phyloP scores from a whole-genome alignment of 1,284 basidiomycete genomes.

The Xerocomus cyaneibrunnescens region DNA sequence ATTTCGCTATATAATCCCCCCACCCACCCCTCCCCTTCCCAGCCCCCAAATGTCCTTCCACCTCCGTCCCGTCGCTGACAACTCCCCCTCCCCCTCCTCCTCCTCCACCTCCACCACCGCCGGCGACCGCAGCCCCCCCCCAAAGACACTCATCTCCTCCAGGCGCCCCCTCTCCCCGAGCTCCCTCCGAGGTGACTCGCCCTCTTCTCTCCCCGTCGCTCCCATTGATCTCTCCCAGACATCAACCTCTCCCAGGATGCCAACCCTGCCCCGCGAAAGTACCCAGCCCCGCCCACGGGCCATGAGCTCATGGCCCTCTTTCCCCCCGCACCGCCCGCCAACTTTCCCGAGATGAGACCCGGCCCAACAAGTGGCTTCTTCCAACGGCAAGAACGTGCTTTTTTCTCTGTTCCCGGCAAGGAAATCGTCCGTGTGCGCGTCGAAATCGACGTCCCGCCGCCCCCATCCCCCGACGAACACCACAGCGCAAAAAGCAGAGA shows the following conservation, averaged over 20 bases:
- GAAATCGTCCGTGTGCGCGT: slow-evolving; percentile 71
- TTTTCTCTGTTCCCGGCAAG: slow-evolving; percentile 72
- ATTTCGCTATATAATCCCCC: slow-evolving; percentile 22
- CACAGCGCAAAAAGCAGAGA: slow-evolving; percentile 24
- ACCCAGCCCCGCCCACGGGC: slow-evolving; percentile 70
- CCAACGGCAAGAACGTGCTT: slow-evolving; percentile 68
- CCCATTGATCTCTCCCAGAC: slow-evolving; percentile 40
- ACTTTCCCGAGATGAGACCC: slow-evolving; percentile 48
- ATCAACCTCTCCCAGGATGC: slow-evolving; percentile 53
- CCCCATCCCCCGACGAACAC: slow-evolving; percentile 14
- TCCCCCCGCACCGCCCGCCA: slow-evolving; percentile 61
- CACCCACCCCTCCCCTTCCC: background rate
- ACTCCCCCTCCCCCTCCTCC: slow-evolving; percentile 30
- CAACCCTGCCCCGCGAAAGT: slow-evolving; percentile 50
- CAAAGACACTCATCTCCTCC: slow-evolving; percentile 16
- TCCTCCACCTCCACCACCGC: slow-evolving; percentile 27
- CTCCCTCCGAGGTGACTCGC: slow-evolving; percentile 50
- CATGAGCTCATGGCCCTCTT: slow-evolving; percentile 81
- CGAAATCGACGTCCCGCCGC: slow-evolving; percentile 50
- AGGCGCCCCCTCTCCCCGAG: slow-evolving; percentile 46
- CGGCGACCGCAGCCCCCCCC: slow-evolving; percentile 28
- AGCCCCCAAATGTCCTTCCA: slow-evolving; percentile 43
- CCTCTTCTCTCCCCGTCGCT: background rate
- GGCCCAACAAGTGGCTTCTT: slow-evolving; percentile 70
- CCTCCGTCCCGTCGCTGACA: slow-evolving; percentile 45